phyloP scores from a whole-genome alignment of 2,329 filamentous ascomycete genomes.

The Rutstroemia sp. region DNA sequence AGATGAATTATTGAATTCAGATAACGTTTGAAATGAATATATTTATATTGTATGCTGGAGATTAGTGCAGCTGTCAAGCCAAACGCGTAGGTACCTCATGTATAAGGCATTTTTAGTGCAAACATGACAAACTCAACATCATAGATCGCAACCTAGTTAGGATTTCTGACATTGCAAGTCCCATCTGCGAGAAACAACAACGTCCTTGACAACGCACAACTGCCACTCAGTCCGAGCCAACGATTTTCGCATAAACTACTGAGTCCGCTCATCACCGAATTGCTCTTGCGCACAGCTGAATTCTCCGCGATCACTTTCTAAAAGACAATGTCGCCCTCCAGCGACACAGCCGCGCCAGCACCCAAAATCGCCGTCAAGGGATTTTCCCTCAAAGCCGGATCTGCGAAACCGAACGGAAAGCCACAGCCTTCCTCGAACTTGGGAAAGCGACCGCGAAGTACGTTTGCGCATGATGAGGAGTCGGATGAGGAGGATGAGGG shows the following conservation, averaged over 20 bases:
- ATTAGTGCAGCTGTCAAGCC: background rate
- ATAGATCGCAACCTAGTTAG: too few relatives aligned
- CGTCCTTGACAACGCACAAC: too few relatives aligned
- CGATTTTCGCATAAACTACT: background rate
- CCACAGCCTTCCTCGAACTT: slow-evolving; percentile 23
- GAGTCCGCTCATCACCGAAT: background rate
- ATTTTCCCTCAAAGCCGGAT: slow-evolving; percentile 32
- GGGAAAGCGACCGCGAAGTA: slow-evolving; percentile 35
- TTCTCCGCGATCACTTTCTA: background rate
- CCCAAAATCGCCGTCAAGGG: slow-evolving; percentile 31
- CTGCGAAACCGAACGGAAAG: slow-evolving; percentile 23
- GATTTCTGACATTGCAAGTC: too few relatives aligned
- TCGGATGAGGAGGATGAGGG: slow-evolving; percentile 38
- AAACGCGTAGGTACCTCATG: background rate
- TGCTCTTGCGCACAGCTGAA: background rate
- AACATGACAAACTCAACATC: too few relatives aligned
- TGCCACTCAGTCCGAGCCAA: background rate
- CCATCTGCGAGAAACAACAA: too few relatives aligned
- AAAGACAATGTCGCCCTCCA: slow-evolving; percentile 22
- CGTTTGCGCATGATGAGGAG: slow-evolving; percentile 53
- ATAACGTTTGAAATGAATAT: background rate
- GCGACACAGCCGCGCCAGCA: slow-evolving; percentile 15
- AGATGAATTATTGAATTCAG: slow-evolving; percentile 1
- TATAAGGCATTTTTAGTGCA: too few relatives aligned
- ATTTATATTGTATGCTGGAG: background rate